Conservation (phyloP, 1,284 basidiomycete species). For the Termitomyces sp. region DNA sequence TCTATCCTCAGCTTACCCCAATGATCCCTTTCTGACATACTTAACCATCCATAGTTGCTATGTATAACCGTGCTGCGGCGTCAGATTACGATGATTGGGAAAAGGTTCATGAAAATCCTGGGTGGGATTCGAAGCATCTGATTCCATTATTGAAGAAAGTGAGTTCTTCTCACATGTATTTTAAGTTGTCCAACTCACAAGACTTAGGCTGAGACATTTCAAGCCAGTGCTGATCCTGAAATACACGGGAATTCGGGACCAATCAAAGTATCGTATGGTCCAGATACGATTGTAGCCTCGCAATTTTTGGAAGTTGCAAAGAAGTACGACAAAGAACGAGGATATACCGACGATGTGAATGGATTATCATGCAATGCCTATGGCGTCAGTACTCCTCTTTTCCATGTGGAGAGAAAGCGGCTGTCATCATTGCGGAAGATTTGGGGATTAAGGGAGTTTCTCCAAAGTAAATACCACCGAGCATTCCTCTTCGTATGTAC, state of each 20-base stretch:
- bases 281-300: constrained; percentile 34
- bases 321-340: constrained; percentile 41
- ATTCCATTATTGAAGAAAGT: constrained; percentile 53
- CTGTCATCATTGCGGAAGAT: constrained; percentile 42
- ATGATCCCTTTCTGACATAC: not conserved
- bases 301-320: constrained; percentile 44
- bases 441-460: constrained; percentile 30
- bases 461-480: not conserved
- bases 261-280: constrained; percentile 43
- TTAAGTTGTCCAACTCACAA: not conserved
- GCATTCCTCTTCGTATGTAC: not conserved
- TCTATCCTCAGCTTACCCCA: not conserved
- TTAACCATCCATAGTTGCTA: constrained; percentile 33
- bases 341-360: constrained; percentile 39
- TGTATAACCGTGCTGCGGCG: constrained; percentile 49
- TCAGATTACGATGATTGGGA: constrained; percentile 61
- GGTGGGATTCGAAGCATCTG: constrained; percentile 49
- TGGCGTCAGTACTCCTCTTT: constrained; percentile 32
- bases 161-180: not conserved
- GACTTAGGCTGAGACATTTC: constrained; percentile 47
- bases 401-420: constrained; percentile 41
- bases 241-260: constrained; percentile 53
- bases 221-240: constrained; percentile 26
- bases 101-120: constrained; percentile 40
- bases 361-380: constrained; percentile 38